phyloP scores from a whole-genome alignment of 352 stramenopile genomes.

The Pythium chondricola region DNA sequence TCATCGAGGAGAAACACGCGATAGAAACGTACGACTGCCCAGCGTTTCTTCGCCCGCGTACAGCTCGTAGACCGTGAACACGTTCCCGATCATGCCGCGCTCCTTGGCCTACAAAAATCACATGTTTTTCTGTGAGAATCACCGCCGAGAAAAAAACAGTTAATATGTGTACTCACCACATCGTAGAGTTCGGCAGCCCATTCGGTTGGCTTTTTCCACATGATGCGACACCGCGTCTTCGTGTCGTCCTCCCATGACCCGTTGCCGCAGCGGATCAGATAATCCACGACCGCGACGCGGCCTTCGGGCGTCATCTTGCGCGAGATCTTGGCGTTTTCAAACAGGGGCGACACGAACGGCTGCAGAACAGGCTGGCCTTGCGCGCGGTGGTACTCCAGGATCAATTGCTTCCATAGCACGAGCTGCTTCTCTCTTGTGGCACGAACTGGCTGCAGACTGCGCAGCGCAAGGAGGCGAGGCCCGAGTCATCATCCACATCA shows the following conservation, averaged over 20 bases:
- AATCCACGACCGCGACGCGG: slow-evolving; percentile 58
- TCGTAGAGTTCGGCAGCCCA: slow-evolving; percentile 84
- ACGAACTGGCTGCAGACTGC: slow-evolving; percentile 70
- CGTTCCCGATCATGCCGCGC: slow-evolving; percentile 70
- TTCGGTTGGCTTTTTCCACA: slow-evolving; percentile 80
- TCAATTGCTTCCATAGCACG: slow-evolving; percentile 80
- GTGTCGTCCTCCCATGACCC: slow-evolving; percentile 78
- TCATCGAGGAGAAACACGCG: too few relatives aligned
- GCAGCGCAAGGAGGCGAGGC: background rate
- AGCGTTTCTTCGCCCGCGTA: slow-evolving; percentile 80
- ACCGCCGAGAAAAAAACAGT: background rate
- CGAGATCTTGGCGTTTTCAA: slow-evolving; percentile 83
- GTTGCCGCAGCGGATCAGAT: slow-evolving; percentile 72
- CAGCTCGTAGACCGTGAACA: slow-evolving; percentile 83
- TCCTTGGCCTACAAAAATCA: slow-evolving; percentile 68
- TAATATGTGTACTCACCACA: slow-evolving; percentile 38
- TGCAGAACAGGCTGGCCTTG: slow-evolving; percentile 67
- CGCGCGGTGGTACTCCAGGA: slow-evolving; percentile 78
- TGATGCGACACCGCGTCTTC: slow-evolving; percentile 71
- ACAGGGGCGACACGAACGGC: slow-evolving; percentile 57
- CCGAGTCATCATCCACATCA: background rate
- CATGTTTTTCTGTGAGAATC: too few relatives aligned
- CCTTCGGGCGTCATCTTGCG: slow-evolving; percentile 72
- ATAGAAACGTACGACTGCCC: slow-evolving; percentile 65
- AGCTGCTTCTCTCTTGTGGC: slow-evolving; percentile 83